Base-by-base conservation (phyloP, 805 yeast genomes). In the Cyberlindnera euphorbiae region DNA sequence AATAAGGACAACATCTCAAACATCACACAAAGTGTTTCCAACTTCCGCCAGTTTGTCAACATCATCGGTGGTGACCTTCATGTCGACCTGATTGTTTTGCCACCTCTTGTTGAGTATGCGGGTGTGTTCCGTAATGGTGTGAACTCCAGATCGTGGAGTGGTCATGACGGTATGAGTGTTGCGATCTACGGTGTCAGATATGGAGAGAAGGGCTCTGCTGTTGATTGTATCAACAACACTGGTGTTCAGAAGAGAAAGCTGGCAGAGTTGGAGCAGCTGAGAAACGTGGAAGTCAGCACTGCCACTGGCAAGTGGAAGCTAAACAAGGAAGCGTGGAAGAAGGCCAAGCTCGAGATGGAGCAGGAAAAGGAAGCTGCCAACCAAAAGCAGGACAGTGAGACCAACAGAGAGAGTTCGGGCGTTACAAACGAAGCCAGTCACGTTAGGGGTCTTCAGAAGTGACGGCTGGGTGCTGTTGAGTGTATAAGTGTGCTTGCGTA, bases 91-190 rank as follows among this genome's bases (percentile, higher is more conserved):
- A 45, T 55, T n/a, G 55, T 90, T 19, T 63, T 93, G 33, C 97
- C 97, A 1, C 62, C 75, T 2, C 63, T 93, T 31, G 63, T 65
- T n/a, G 42, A 51, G 24, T 90, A 93, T 53, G 57, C 61, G 14
- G 94, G 96, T 1, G 64, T 71, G 25, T 79, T 59, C 52, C 70
- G 83, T 32, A 69, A 83, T 58, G 89, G 83, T 6, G 62, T 89
- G 42, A 75, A 77, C 50, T 77, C 95, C 2, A 70, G 97, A 33
- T 59, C 75, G 4, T 90, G 97, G 97, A 53, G 56, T 2, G 60
- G 60, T 6, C 98, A 90, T 55, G 86, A 83, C 53, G 98, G 98
- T 2, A 70, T 79, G 30, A 82, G 95, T 26, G 67, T 71, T 38
- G 78, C 81, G 5, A 64, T 93, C 3, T 74, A 72, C 45, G 56